These are phyloP conservation scores for Cicer cuneatum DNA, from an alignment of 306 rosid genomes.

Conservation along the genomic window DNA sequence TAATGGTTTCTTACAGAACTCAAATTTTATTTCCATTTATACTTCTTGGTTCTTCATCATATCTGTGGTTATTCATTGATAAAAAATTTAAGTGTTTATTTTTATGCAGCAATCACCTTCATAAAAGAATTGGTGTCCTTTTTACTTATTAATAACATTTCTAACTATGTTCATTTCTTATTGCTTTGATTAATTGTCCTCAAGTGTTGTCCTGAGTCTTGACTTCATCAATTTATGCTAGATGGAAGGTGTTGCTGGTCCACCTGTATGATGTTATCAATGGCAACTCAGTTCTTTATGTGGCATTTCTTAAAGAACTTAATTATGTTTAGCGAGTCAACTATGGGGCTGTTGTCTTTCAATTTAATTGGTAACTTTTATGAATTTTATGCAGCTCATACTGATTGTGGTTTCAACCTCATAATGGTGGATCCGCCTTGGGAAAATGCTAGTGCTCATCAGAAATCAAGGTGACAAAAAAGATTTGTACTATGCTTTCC, in stretches of 20 bases:
- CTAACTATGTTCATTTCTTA: not conserved
- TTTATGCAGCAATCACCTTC: conserved; percentile 26
- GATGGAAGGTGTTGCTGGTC: conserved; percentile 27
- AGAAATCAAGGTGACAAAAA: conserved; percentile 67
- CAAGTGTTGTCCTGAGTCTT: conserved; percentile 14
- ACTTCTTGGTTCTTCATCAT: conserved; percentile 26
- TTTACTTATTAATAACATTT: conserved; percentile 2
- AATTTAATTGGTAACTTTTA: not conserved
- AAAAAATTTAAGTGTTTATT: not conserved
- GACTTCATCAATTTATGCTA: conserved; percentile 26
- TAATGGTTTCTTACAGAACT: conserved; percentile 55
- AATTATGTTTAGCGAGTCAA: conserved; percentile 30
- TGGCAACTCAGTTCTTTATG: conserved; percentile 19
- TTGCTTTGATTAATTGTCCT: conserved; percentile 15
- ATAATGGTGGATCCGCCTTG: conserved; percentile 92
- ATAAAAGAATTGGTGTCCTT: conserved; percentile 19
- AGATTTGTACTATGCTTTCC: not conserved
- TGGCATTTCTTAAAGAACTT: conserved; percentile 24
- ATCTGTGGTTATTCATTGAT: conserved; percentile 15
- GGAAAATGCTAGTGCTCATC: conserved; percentile 95
- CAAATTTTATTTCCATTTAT: conserved; percentile 39
- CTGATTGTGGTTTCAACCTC: conserved; percentile 75
- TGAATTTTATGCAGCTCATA: conserved; percentile 52
- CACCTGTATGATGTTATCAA: conserved; percentile 37
- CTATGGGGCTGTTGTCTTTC: not conserved